Percentiles rank a stretch among this genome's conserved stretches.
Conservation (phyloP, 169 alveolate species). For the Babesia microti region DNA sequence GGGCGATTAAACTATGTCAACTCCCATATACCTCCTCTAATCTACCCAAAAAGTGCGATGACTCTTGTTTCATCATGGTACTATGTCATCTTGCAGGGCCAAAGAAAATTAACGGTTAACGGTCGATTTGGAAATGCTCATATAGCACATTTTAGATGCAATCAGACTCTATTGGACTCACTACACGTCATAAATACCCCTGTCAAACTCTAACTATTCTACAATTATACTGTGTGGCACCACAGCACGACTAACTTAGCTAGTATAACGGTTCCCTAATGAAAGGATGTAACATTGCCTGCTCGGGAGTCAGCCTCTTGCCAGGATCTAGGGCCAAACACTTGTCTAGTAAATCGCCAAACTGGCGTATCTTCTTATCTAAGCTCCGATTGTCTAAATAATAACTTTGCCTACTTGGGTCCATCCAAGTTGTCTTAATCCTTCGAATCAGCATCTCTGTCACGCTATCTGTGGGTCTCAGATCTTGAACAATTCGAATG, state of each 20-base stretch:
- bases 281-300: constrained; percentile 90
- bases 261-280: constrained; percentile 61
- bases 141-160: neutral
- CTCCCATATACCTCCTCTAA: constrained; percentile 13
- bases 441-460: constrained; percentile 60
- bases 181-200: neutral
- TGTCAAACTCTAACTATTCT: neutral
- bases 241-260: too few species aligned
- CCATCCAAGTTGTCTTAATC: constrained; percentile 9
- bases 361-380: constrained; percentile 58
- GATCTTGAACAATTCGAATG: constrained; percentile 55
- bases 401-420: constrained; percentile 14
- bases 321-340: constrained; percentile 86
- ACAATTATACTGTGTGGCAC: too few species aligned
- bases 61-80: constrained; percentile 1
- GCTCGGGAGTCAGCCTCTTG: constrained; percentile 88
- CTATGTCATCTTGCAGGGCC: neutral
- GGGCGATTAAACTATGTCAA: constrained; percentile 3
- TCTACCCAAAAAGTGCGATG: constrained; percentile 9
- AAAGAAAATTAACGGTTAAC: too few species aligned
- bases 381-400: constrained; percentile 8
- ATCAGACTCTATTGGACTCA: neutral
- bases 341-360: constrained; percentile 87
- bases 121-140: too few species aligned
- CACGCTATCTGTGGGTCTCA: constrained; percentile 60